phyloP scores from a whole-genome alignment of 2,329 filamentous ascomycete species.

The Orbilia brochopaga region DNA sequence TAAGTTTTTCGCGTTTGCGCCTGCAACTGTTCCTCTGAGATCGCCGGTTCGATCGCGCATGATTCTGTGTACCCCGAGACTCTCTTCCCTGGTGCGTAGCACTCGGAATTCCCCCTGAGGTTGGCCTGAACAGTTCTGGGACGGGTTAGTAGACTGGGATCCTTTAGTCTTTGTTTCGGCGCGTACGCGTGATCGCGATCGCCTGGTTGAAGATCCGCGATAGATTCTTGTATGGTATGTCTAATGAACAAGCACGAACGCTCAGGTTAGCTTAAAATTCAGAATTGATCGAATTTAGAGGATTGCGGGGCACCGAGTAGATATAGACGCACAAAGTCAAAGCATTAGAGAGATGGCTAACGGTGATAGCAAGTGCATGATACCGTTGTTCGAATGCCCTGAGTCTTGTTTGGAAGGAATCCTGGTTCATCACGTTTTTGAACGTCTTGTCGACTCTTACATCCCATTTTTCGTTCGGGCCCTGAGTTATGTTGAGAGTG shows the following conservation, averaged over 20 bases:
- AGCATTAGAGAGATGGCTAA: too few species aligned
- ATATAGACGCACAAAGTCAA: conserved; percentile 2
- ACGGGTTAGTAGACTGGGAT: conserved; percentile 16
- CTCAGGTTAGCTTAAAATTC: too few species aligned
- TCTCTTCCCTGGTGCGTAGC: not conserved
- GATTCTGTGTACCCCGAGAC: conserved; percentile 13
- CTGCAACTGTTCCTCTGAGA: conserved; percentile 9
- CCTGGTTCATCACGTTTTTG: too few species aligned
- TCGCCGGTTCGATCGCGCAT: not conserved
- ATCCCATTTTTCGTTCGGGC: too few species aligned
- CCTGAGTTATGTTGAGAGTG: too few species aligned
- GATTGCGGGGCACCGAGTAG: too few species aligned
- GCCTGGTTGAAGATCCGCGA: too few species aligned
- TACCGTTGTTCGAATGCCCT: too few species aligned
- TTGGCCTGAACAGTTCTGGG: not conserved
- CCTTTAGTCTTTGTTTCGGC: conserved; percentile 11
- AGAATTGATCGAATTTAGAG: too few species aligned
- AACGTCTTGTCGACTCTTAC: too few species aligned
- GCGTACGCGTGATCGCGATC: not conserved
- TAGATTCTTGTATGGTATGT: conserved; percentile 15
- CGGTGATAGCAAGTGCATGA: too few species aligned
- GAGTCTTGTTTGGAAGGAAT: too few species aligned
- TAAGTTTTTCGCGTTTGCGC: conserved; percentile 4
- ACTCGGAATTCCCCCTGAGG: not conserved
- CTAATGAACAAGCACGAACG: not conserved